Conservation (phyloP, 108 stramenopile species). For the Parietichytrium sp. region DNA sequence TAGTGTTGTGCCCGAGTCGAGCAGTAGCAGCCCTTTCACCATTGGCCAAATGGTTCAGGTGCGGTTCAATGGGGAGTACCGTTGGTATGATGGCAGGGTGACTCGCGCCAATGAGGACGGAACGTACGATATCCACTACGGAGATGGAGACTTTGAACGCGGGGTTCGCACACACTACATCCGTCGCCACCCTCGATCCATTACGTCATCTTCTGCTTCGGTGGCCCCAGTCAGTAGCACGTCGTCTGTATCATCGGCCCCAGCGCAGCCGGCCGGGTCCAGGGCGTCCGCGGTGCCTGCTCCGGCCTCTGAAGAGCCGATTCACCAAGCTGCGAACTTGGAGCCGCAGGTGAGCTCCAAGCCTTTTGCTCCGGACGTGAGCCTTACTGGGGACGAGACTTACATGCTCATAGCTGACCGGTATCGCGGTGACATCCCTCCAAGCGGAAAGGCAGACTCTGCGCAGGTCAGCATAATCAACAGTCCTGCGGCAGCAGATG, state of each 20-base stretch:
- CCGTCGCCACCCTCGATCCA: neutral
- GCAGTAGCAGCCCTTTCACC: neutral
- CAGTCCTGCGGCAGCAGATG: slow-evolving; percentile 22
- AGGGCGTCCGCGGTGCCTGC: neutral
- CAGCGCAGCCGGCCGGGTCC: neutral
- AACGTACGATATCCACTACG: neutral
- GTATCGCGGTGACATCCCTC: slow-evolving; percentile 14
- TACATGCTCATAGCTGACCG: slow-evolving; percentile 22
- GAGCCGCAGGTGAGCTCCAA: too few relatives aligned
- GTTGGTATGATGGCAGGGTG: slow-evolving; percentile 7
- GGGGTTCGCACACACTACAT: neutral
- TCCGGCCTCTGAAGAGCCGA: neutral
- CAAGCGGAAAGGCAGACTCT: slow-evolving; percentile 20
- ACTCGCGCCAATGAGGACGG: neutral
- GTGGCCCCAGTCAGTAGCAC: neutral
- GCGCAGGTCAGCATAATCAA: slow-evolving; percentile 27
- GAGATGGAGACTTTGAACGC: slow-evolving; percentile 24
- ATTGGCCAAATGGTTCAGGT: slow-evolving; percentile 9
- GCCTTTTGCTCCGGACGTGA: too few relatives aligned
- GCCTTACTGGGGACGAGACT: too few relatives aligned
- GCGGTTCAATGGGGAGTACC: neutral
- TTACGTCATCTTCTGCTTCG: neutral
- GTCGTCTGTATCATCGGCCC: neutral
- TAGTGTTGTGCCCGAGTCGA: neutral
- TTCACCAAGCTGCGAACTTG: neutral